These are phyloP conservation scores for Aspergillus funiculosus DNA, from an alignment of 495 filamentous ascomycete species.

Conservation along the genomic window DNA sequence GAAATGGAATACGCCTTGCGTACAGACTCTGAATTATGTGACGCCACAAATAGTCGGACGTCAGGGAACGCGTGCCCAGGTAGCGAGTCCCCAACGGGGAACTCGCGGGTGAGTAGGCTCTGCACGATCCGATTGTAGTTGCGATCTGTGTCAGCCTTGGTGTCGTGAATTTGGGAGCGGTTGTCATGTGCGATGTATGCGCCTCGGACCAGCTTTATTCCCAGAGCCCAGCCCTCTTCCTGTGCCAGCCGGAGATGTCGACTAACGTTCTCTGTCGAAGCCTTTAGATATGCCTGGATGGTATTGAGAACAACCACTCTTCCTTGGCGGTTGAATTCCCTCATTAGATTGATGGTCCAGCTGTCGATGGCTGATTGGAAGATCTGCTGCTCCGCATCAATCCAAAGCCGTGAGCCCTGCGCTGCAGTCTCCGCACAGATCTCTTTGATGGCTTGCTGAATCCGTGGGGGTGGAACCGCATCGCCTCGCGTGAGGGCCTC, in stretches of 20 bases:
- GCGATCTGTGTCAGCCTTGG: slow-evolving; percentile 35
- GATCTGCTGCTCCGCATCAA: slow-evolving; percentile 77
- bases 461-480: slow-evolving; percentile 40
- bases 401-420: slow-evolving; percentile 63
- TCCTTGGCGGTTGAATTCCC: slow-evolving; percentile 60
- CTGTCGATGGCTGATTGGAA: slow-evolving; percentile 71
- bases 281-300: slow-evolving; percentile 76
- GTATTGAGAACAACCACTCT: slow-evolving; percentile 56
- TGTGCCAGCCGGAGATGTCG: slow-evolving; percentile 56
- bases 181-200: slow-evolving; percentile 56
- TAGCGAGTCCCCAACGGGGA: slow-evolving; percentile 61
- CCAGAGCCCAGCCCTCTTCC: slow-evolving; percentile 62
- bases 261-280: slow-evolving; percentile 53
- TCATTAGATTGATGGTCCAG: slow-evolving; percentile 70
- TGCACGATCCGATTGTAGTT: slow-evolving; percentile 39
- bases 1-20: slow-evolving; percentile 38
- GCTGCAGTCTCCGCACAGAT: slow-evolving; percentile 65
- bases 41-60: slow-evolving; percentile 20
- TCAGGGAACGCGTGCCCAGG: slow-evolving; percentile 39
- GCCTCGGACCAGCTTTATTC: slow-evolving; percentile 87
- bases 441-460: slow-evolving; percentile 58
- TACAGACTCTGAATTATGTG: slow-evolving; percentile 36
- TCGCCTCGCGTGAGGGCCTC: slow-evolving; percentile 49
- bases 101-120: slow-evolving; percentile 57
- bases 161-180: slow-evolving; percentile 34